Evolutionary conservation across 768 basidiomycete species (phyloP).

Genomic region (Roridomyces roridus): DNA sequence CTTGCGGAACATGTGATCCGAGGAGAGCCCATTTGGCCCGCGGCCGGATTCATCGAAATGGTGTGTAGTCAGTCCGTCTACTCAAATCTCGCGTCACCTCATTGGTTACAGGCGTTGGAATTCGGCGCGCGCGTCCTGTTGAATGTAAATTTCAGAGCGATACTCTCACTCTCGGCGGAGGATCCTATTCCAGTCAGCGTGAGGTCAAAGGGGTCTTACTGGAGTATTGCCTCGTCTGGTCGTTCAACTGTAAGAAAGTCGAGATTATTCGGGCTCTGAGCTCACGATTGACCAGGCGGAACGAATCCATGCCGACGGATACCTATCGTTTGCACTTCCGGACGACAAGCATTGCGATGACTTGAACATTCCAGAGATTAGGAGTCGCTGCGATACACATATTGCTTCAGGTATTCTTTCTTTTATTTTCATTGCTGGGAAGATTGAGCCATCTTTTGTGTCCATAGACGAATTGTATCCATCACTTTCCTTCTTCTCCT

Average conservation of each 20-base stretch:
- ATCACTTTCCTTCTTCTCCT: background rate
- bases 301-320: slow-evolving; percentile 1
- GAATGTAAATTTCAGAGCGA: background rate
- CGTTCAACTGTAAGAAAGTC: background rate
- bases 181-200: background rate
- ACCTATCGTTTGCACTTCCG: background rate
- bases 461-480: background rate
- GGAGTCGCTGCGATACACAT: background rate
- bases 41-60: slow-evolving; percentile 49
- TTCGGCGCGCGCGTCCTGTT: slow-evolving; percentile 28
- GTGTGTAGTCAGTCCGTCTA: slow-evolving; percentile 27
- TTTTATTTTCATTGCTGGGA: too few relatives aligned
- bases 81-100: background rate
- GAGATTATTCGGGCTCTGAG: too few relatives aligned
- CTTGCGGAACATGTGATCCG: too few relatives aligned
- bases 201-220: background rate
- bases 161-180: slow-evolving; percentile 7
- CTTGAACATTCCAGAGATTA: background rate
- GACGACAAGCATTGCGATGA: background rate
- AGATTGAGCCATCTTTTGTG: too few relatives aligned
- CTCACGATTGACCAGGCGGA: background rate
- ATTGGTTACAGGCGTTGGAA: slow-evolving; percentile 39
- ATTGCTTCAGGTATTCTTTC: background rate
- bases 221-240: slow-evolving; percentile 17
- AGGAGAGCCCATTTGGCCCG: slow-evolving; percentile 53